Evolutionary conservation across 139 green algal species (phyloP).

Genomic region (Gonium pectorale): DNA sequence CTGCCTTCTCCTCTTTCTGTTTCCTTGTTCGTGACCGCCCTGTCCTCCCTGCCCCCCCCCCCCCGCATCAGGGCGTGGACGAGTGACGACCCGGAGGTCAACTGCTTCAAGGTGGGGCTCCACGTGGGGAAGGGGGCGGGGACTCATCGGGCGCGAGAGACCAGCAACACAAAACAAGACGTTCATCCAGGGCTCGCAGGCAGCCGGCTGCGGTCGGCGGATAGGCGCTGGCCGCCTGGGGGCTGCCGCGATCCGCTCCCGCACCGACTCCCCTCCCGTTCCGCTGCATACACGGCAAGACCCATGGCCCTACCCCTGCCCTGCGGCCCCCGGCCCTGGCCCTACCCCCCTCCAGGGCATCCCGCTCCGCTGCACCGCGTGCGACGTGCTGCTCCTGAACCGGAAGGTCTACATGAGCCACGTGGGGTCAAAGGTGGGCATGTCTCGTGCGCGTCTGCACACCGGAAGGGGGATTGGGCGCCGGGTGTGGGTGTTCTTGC

Average conservation of each 20-base stretch:
- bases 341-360: slow-evolving; percentile 21
- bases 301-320: background rate
- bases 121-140: background rate
- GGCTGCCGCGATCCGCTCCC: too few species aligned
- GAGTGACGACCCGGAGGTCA: slow-evolving; percentile 27
- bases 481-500: background rate
- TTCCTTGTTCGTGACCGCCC: background rate
- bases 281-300: background rate
- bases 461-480: background rate
- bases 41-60: background rate
- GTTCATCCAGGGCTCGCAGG: background rate
- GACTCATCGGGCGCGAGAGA: background rate
- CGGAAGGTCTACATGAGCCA: slow-evolving; percentile 43
- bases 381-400: slow-evolving; percentile 52
- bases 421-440: slow-evolving; percentile 44
- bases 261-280: background rate
- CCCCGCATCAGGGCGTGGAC: slow-evolving; percentile 26
- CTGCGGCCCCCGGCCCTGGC: background rate
- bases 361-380: slow-evolving; percentile 43
- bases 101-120: slow-evolving; percentile 30
- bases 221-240: too few species aligned
- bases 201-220: too few species aligned
- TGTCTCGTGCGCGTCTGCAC: background rate
- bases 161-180: background rate
- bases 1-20: background rate